Evolutionary conservation across 305 asterid species (phyloP).

Genomic region (Solanum hybrid): DNA sequence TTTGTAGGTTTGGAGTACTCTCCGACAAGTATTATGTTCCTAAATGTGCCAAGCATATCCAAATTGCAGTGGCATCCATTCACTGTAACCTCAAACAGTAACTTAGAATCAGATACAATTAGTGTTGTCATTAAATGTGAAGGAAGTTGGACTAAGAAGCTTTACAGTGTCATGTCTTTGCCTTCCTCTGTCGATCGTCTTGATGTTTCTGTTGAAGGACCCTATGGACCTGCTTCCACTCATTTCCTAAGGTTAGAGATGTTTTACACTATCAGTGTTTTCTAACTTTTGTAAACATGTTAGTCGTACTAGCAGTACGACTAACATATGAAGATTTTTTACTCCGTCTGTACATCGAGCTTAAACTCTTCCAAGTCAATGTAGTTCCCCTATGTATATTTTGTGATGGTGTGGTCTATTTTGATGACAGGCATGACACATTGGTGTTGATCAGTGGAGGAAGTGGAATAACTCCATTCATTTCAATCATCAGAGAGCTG

Average conservation of each 20-base stretch:
- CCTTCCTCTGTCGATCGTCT: constrained; percentile 44
- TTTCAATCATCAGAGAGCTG: constrained; percentile 69
- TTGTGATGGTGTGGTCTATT: neutral
- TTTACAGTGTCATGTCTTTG: constrained; percentile 45
- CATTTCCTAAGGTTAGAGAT: constrained; percentile 52
- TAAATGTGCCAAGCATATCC: constrained; percentile 66
- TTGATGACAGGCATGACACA: constrained; percentile 49
- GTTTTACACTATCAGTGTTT: neutral
- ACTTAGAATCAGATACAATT: constrained; percentile 57
- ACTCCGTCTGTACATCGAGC: neutral
- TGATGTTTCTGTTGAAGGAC: constrained; percentile 78
- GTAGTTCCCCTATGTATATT: neutral
- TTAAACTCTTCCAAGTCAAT: neutral
- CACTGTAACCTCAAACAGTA: constrained; percentile 62
- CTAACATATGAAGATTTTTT: neutral
- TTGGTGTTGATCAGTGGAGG: constrained; percentile 91
- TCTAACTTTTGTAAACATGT: neutral
- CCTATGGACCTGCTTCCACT: constrained; percentile 81
- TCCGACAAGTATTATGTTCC: constrained; percentile 75
- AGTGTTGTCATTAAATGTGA: constrained; percentile 76
- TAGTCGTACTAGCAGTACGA: too few relatives aligned
- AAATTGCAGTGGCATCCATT: constrained; percentile 98
- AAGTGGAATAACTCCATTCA: constrained; percentile 88
- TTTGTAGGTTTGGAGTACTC: constrained; percentile 51
- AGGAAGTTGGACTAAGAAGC: constrained; percentile 78